Evolutionary conservation across 768 basidiomycete species (phyloP).

Genomic region (Heimioporus sp.): DNA sequence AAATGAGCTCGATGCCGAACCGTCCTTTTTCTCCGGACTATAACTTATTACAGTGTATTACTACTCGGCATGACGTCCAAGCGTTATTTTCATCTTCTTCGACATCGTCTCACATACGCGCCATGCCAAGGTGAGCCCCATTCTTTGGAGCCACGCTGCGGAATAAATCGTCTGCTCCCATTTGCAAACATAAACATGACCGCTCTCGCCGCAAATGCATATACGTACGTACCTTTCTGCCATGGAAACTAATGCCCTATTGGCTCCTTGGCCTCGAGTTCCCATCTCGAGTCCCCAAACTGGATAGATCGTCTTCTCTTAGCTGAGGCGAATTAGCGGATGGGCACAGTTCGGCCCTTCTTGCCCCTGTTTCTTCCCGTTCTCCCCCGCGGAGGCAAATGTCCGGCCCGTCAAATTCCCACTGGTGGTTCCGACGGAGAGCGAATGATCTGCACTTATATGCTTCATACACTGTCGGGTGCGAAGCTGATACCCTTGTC

Average conservation of each 20-base stretch:
- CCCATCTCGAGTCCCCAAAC: neutral
- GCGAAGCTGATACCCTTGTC: neutral
- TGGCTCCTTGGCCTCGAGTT: neutral
- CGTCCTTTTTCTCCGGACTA: constrained; percentile 66
- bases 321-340: neutral
- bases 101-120: neutral
- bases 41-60: constrained; percentile 23
- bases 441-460: neutral
- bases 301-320: neutral
- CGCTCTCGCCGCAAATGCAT: neutral
- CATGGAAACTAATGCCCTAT: neutral
- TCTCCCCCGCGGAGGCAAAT: neutral
- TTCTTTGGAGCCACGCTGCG: neutral
- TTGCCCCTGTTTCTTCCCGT: neutral
- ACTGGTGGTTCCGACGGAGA: neutral
- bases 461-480: neutral
- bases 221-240: no score
- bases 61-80: neutral
- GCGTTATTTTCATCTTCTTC: neutral
- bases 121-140: neutral
- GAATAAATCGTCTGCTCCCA: neutral
- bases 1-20: constrained; percentile 56
- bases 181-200: neutral
- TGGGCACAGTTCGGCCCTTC: neutral
- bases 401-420: neutral